Percentiles rank a stretch among this genome's conserved stretches.
Conservation (phyloP, 225 moss, liverwort and hornwort species). For the Sphagnum contortum region DNA sequence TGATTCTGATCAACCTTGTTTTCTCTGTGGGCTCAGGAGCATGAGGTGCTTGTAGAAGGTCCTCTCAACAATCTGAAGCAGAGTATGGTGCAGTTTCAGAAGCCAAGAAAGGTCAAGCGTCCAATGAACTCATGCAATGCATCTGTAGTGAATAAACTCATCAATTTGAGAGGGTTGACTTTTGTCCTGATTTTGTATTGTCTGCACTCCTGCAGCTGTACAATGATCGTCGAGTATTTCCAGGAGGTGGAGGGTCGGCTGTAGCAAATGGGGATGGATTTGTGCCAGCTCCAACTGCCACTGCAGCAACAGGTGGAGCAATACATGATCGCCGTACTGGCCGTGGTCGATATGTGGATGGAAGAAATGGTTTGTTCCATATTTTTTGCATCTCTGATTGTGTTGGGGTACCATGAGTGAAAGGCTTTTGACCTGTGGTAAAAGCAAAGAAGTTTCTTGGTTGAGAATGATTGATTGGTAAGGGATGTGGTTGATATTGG, state of each 20-base stretch:
- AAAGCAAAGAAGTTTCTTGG: too few relatives aligned
- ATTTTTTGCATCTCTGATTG: neutral
- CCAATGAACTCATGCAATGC: too few relatives aligned
- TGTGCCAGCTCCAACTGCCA: constrained; percentile 82
- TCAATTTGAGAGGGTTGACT: too few relatives aligned
- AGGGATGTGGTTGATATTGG: too few relatives aligned
- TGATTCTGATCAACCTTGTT: neutral
- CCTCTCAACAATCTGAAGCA: constrained; percentile 97
- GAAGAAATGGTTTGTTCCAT: constrained; percentile 52
- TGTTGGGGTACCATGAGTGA: too few relatives aligned
- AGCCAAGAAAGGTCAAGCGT: constrained; percentile 67
- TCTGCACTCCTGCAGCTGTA: constrained; percentile 38
- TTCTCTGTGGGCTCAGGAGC: constrained; percentile 37
- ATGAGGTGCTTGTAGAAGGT: constrained; percentile 97
- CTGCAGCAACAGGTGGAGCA: constrained; percentile 63
- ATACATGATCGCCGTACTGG: constrained; percentile 74
- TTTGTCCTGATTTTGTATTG: neutral
- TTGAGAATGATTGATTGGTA: too few relatives aligned
- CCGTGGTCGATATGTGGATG: constrained; percentile 74
- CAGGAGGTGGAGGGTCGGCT: constrained; percentile 86
- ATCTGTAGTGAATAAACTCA: too few relatives aligned
- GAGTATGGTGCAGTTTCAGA: constrained; percentile 99
- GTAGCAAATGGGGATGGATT: constrained; percentile 74
- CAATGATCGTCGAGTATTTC: constrained; percentile 95
- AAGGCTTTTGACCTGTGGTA: too few relatives aligned